Evolutionary conservation across 805 yeast species (phyloP), one percentile per base, ranked within the genome.

Genomic region (Saccharomycopsis schoenii): DNA sequence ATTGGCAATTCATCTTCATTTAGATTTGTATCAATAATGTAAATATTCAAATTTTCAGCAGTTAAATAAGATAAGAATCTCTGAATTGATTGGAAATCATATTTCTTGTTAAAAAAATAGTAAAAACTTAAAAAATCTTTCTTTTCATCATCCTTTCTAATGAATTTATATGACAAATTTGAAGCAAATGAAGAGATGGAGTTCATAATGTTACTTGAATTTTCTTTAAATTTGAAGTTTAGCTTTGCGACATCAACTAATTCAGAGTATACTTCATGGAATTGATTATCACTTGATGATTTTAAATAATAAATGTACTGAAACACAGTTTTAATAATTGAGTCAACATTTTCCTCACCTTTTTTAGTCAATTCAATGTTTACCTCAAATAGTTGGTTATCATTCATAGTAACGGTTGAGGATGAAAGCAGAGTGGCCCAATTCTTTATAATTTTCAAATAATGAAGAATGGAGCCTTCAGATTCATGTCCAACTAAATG

Each of bases 401-500:
- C 77, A 29, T 91, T 84, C 9, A 86, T 79, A 41, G 81, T 79
- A 66, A 83, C 78, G 50, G 82, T 79, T 9, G 97, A 97, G 40
- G 91, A 83, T 42, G 90, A 82, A 58, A 93, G 77, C 17, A 82
- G 85, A 66, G 82, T 86, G 6, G 93, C 96, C 90, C 92, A 88
- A 14, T 92, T 88, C 65, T 80, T 75, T 40, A 74, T 58, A 5
- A 60, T 70, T 73, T 90, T 93, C 66, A 93, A 80, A 65, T 78
- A 80, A 60, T 84, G 81, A 41, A 90, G 76, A 19, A 93, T 71
- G 1, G 97, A 90, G 1, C 98, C 98, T 57, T 85, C 79, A 56
- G 94, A 88, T 74, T 93, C 99, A 72, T 93, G 98, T 50, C 98
- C 98, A 56, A 93, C 74, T 59, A 94, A 76, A 71, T 94, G 97